Base-by-base conservation (phyloP, 164 flowering plant genomes). In the Santalum album region DNA sequence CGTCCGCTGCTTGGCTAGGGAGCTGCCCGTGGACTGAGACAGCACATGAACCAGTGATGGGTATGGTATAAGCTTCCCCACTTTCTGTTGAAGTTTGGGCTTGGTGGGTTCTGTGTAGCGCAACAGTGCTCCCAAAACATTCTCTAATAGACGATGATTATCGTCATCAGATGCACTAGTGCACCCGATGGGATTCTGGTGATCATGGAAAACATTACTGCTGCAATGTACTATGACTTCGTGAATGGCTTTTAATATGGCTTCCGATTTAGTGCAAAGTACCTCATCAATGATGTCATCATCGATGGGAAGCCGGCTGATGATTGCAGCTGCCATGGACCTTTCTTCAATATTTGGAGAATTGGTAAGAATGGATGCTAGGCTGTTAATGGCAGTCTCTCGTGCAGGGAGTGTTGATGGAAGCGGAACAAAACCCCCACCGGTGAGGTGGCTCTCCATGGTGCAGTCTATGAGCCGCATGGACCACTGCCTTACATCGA, bases 401-500 rank as follows among this genome's bases (percentile, higher is more conserved):
- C 55, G 59, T 19, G 19, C 20, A 6, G 64, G 69, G 19, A n/a
- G n/a, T n/a, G 64, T 49, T 9, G 56, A 45, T 43, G 69, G 69
- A n/a, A 65, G 64, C 4, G 69, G 64, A 50, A 65, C 64, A 4
- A n/a, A n/a, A n/a, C n/a, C n/a, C n/a, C n/a, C n/a, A n/a, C 69
- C 69, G 36, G 11, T 47, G 16, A 46, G 52, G 55, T 50, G 56
- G 14, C 56, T 59, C 39, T 65, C 53, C 12, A 64, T 54, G 7
- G 55, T 55, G 38, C 69, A 40, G 44, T 54, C 3, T 49, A 65
- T 54, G 24, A 65, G 60, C 34, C 43, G 54, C 64, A 65, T 40
- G 25, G 47, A 29, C 64, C 51, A 59, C 43, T 19, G 27, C 51
- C 45, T 59, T 22, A 59, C 56, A 20, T 0, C 3, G 22, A 25